Evolutionary conservation across 495 filamentous ascomycete species (phyloP).

Genomic region (Echria macrotheca): DNA sequence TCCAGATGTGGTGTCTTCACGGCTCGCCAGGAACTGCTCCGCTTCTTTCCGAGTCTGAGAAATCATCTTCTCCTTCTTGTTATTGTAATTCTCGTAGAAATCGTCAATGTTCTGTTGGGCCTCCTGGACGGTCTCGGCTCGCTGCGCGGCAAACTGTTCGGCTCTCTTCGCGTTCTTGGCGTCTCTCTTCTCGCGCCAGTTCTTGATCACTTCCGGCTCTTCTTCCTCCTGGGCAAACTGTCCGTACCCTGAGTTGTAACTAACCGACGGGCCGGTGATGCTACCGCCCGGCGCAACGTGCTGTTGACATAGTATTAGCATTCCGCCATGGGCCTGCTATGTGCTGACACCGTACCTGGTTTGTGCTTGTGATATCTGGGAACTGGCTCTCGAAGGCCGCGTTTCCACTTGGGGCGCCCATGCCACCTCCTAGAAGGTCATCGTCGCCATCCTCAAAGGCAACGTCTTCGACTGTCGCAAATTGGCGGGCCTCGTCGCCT

Average conservation of each 20-base stretch:
- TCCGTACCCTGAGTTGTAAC: slow-evolving; percentile 63
- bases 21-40: slow-evolving; percentile 83
- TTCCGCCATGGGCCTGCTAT: not conserved
- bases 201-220: slow-evolving; percentile 80
- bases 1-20: slow-evolving; percentile 87
- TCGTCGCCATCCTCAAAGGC: slow-evolving; percentile 61
- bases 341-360: slow-evolving; percentile 57
- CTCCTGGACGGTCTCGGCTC: slow-evolving; percentile 73
- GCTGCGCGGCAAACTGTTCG: slow-evolving; percentile 69
- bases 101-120: slow-evolving; percentile 91
- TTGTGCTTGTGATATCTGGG: slow-evolving; percentile 71
- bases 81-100: slow-evolving; percentile 99
- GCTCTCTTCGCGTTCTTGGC: slow-evolving; percentile 69
- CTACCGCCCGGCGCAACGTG: slow-evolving; percentile 79
- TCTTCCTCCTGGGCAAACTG: slow-evolving; percentile 57
- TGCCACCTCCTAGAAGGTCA: slow-evolving; percentile 67
- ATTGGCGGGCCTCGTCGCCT: slow-evolving; percentile 89
- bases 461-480: slow-evolving; percentile 73
- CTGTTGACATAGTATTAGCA: slow-evolving; percentile 42
- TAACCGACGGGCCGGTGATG: slow-evolving; percentile 69
- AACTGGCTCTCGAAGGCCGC: slow-evolving; percentile 80
- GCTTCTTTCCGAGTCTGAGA: slow-evolving; percentile 81
- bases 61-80: slow-evolving; percentile 87
- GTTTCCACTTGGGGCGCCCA: slow-evolving; percentile 46
- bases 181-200: slow-evolving; percentile 90